phyloP scores from a whole-genome alignment of 2,329 filamentous ascomycete genomes.

The Apiospora saccharicola region DNA sequence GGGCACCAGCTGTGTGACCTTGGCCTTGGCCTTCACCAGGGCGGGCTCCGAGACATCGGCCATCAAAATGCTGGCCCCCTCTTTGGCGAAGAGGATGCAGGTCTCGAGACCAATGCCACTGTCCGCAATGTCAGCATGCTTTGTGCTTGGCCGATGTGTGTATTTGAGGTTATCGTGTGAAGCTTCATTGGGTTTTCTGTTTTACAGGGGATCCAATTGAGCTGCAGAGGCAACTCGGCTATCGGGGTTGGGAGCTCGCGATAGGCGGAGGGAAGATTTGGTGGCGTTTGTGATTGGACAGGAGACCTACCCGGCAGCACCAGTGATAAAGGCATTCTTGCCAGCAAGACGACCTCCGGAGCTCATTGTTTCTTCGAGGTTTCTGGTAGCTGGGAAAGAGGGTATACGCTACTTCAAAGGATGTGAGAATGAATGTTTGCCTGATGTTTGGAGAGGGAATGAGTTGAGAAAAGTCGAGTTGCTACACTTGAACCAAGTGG shows the following conservation, averaged over 20 bases:
- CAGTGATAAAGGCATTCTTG: slow-evolving; percentile 78
- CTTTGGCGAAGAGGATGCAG: slow-evolving; percentile 84
- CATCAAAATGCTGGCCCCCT: slow-evolving; percentile 87
- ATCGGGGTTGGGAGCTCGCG: background rate
- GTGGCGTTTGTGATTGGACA: background rate
- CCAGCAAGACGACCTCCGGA: slow-evolving; percentile 59
- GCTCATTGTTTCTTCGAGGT: slow-evolving; percentile 39
- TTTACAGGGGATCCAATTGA: background rate
- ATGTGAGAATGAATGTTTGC: background rate
- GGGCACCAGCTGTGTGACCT: slow-evolving; percentile 77
- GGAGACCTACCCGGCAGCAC: slow-evolving; percentile 79
- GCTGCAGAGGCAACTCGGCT: background rate
- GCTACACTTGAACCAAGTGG: slow-evolving; percentile 11
- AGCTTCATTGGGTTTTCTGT: background rate
- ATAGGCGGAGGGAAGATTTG: background rate
- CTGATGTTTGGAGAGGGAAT: background rate
- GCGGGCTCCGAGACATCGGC: slow-evolving; percentile 83
- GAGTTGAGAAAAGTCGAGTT: background rate
- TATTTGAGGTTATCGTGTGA: background rate
- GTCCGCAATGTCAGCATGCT: slow-evolving; percentile 24
- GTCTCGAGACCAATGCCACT: slow-evolving; percentile 96
- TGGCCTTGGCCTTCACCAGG: slow-evolving; percentile 77
- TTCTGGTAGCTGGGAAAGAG: background rate
- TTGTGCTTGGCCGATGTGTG: background rate
- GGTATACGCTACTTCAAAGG: background rate